phyloP scores from a whole-genome alignment of 495 filamentous ascomycete genomes.

The Aspergillus biplanus region DNA sequence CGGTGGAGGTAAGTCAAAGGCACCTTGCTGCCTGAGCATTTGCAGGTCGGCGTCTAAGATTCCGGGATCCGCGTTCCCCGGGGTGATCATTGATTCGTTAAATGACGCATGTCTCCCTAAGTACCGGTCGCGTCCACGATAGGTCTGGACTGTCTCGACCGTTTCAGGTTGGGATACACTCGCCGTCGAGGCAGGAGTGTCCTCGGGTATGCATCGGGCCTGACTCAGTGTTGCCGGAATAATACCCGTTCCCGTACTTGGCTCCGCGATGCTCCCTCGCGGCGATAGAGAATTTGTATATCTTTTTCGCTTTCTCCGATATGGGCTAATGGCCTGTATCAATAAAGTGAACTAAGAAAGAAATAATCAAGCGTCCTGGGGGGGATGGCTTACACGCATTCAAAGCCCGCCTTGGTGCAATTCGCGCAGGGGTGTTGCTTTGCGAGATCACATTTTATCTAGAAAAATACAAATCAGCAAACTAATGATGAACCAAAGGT shows the following conservation, averaged over 20 bases:
- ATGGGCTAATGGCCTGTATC: background rate
- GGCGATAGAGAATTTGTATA: background rate
- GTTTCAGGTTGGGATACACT: background rate
- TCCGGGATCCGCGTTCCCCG: background rate
- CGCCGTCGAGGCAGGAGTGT: background rate
- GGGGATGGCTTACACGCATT: conserved; percentile 1
- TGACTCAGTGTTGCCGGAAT: background rate
- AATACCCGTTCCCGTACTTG: background rate
- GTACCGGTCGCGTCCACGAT: background rate
- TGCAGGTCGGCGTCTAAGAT: background rate
- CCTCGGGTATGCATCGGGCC: background rate
- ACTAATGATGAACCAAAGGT: background rate
- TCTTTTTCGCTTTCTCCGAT: background rate
- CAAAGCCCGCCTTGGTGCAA: background rate
- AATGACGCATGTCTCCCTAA: background rate
- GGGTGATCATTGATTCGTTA: conserved; percentile 6
- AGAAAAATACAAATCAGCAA: background rate
- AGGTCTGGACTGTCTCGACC: background rate
- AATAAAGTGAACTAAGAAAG: background rate
- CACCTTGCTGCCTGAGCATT: conserved; percentile 3
- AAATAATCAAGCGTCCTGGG: background rate
- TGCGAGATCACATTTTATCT: conserved; percentile 8
- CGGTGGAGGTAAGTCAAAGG: background rate
- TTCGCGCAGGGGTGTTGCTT: conserved; percentile 5
- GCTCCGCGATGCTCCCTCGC: background rate